Evolutionary conservation across 257 asterid species (phyloP), one percentile per base, ranked within the genome.

Genomic region (Echium plantagineum): DNA sequence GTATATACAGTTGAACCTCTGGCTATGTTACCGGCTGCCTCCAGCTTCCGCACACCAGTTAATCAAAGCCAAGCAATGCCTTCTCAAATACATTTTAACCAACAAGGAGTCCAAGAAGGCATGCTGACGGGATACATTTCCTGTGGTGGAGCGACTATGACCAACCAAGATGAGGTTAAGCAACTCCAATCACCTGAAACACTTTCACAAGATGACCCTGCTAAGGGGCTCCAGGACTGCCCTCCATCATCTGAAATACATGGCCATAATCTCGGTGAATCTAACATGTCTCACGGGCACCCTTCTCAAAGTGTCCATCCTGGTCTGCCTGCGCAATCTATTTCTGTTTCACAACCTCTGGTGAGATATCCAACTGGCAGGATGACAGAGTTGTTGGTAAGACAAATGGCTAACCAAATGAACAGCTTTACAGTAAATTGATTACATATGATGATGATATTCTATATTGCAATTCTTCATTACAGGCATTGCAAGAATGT

Each of bases 341-440:
- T 78, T 15, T 63, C 86, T 12, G 71, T 68, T 38, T 21, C 77
- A 1, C 75, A 76, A 59, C 80, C 86, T 17, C 66, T 72, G 66
- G 77, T 69, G 78, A 71, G 35, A 58, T 79, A 65, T 59, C 86
- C 81, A 26, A 38, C 82, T n/a, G 95, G 98, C 65, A 85, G 85
- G 61, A 88, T 91, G 97, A 81, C 94, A 18, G 96, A 88, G 80
- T 74, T 93, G 65, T 87, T 85, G 93, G 97, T 89, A 65, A 71
- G 53, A 47, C 12, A 21, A 62, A 19, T 58, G 48, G 26, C 10
- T 17, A 62, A 54, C 61, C n/a, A 17, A 2, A 13, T 8, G 12
- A 42, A 21, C 13, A n/a, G 19, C 0, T 26, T 6, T 53, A 22
- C 19, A 13, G 56, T 12, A 15, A 55, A 48, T 5, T n/a, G 15